Conservation (phyloP, 805 yeast genomes). For the Dipodascus geniculatus region DNA sequence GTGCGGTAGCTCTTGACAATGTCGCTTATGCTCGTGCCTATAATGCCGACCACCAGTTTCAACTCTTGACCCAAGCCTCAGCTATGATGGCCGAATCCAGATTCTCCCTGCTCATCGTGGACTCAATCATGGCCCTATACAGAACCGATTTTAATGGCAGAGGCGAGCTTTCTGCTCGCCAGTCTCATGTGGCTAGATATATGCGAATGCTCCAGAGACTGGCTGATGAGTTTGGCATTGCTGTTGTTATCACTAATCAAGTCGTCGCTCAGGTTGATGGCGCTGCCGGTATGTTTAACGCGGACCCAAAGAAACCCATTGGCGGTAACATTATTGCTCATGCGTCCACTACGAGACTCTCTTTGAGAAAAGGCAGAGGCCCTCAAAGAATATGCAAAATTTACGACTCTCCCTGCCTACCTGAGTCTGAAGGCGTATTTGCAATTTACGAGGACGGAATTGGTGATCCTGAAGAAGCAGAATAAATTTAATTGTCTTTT, state of each 20-base stretch:
- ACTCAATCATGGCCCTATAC: constrained; percentile 92
- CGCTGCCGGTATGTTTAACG: constrained; percentile 61
- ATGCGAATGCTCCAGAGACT: constrained; percentile 84
- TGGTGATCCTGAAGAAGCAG: constrained; percentile 87
- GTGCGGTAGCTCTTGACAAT: constrained; percentile 89
- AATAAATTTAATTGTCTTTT: constrained; percentile 24
- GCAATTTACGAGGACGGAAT: constrained; percentile 96
- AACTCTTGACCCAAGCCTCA: constrained; percentile 79
- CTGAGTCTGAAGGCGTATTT: constrained; percentile 89
- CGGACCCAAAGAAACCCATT: constrained; percentile 96
- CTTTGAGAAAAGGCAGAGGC: constrained; percentile 81
- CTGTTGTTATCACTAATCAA: constrained; percentile 90
- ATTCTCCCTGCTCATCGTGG: constrained; percentile 84
- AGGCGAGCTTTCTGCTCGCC: constrained; percentile 92
- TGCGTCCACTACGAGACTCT: constrained; percentile 86
- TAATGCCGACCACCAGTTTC: constrained; percentile 92
- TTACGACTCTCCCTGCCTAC: constrained; percentile 92
- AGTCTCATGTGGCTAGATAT: constrained; percentile 84
- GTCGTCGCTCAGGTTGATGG: constrained; percentile 98
- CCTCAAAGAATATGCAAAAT: constrained; percentile 90
- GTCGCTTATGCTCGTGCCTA: constrained; percentile 97
- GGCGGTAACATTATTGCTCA: constrained; percentile 98
- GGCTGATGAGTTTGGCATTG: constrained; percentile 97
- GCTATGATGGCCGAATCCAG: constrained; percentile 93
- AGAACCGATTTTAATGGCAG: constrained; percentile 92